Base-by-base conservation (phyloP, 2,329 filamentous ascomycete genomes). In the Sphaerulina vaccinii region DNA sequence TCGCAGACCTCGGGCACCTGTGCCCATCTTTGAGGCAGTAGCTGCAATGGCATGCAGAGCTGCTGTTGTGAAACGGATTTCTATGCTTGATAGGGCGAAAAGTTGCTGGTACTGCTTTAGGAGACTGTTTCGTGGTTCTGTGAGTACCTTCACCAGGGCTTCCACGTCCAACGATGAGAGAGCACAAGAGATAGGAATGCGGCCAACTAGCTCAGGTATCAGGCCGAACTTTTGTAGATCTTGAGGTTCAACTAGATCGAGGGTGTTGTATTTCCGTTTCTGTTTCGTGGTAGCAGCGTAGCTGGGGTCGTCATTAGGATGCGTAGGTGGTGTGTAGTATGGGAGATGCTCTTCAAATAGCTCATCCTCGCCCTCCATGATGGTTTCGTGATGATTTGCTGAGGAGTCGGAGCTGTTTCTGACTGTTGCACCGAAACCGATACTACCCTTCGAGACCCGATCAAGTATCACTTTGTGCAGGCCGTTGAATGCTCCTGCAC, bases 201-300 rank as follows among this genome's bases (percentile, higher is more conserved):
- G 87, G n/a, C 93, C 93, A 47, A 97, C 87, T n/a, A 96, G 78
- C 71, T 96, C 91, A 0, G 91, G 91, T 48, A 96, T 96, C 66
- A 96, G 89, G 11, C 91, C 77, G 2, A 68, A 67, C 3, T 80
- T 81, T 19, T 74, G 72, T 39, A 95, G 71, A 49, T 83, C 87
- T 70, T 97, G 90, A 21, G 96, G 79, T 71, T 97, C 91, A 46
- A 83, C 75, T 6, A 82, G 65, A 46, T 83, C 73, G 57, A 96
- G 81, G 1, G 74, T 67, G 32, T 80, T 92, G 65, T 90, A 96
- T 75, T 63, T 95, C 87, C 9, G 81, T 76, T 1, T 57, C 48
- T 56, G 48, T n/a, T 39, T 42, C 2, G 39, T 11, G 5, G 47
- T 3, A 13, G 41, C 51, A 21, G 19, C 21, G 19, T 35, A 15